Evolutionary conservation across 78 protist species (phyloP), one percentile per base, ranked within the genome.

Genomic region (Creolimax fragrantissima): DNA sequence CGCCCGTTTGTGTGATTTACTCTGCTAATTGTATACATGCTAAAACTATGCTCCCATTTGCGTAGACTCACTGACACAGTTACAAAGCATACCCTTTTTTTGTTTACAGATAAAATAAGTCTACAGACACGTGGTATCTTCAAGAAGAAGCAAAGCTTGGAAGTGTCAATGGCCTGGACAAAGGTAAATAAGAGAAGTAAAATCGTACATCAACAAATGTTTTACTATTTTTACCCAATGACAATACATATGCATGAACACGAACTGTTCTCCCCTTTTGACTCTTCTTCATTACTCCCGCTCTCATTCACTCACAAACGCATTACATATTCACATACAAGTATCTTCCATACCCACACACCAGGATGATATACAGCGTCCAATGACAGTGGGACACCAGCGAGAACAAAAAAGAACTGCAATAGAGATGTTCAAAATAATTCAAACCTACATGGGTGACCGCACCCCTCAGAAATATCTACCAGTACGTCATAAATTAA

Each of bases 401-500:
- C 36, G 43, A 11, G 90, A 88, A 36, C 7, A 24, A 2, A 88
- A 88, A 36, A 5, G 44, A 32, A 17, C n/a, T 35, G 90, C 90
- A 7, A 74, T 11, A 32, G 90, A 88, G 5, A 32, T 7, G 6
- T 88, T 88, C 67, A 88, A 32, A 36, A 88, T 32, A n/a, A 88
- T 88, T 7, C 90, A n/a, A 36, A 88, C 44, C 36, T 88, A 88
- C 67, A 88, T 88, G 90, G 90, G 90, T 6, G 90, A 88, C 90
- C 11, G 90, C 7, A 6, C 86, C 17, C 7, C 35, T 36, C 74
- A 58, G 39, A 58, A 58, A 58, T 58, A 58, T 24, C 39, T 58
- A 58, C 74, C 74, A 17, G n/a, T n/a, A n/a, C n/a, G n/a, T n/a
- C n/a, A n/a, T n/a, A n/a, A n/a, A n/a, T n/a, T n/a, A n/a, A n/a